phyloP scores from a whole-genome alignment of 805 yeast species.

The Myxozyma melibiosi region DNA sequence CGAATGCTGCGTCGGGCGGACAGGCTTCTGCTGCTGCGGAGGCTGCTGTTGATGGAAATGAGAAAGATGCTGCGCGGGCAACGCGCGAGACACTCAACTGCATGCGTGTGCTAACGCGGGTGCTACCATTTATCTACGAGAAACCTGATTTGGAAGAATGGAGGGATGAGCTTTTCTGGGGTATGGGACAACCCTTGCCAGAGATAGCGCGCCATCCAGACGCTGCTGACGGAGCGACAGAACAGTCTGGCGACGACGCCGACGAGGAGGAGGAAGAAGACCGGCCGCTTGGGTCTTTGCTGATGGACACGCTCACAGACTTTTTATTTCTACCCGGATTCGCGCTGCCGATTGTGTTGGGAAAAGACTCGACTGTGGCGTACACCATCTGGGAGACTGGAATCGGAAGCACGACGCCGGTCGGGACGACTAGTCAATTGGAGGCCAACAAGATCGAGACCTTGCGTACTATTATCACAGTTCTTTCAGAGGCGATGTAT shows the following conservation, averaged over 20 bases:
- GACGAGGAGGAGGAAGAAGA: conserved; percentile 10
- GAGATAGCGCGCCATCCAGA: not conserved
- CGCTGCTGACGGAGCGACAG: not conserved
- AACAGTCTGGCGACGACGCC: not conserved
- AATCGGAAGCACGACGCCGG: conserved; percentile 51
- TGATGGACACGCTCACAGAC: conserved; percentile 47
- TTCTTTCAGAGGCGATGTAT: conserved; percentile 67
- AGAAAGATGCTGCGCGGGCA: conserved; percentile 15
- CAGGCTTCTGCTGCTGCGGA: not conserved
- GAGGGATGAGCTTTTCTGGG: conserved; percentile 51
- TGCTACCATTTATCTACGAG: conserved; percentile 72
- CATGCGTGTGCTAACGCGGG: conserved; percentile 61
- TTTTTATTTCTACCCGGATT: conserved; percentile 62
- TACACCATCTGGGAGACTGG: conserved; percentile 79
- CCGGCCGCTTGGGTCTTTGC: conserved; percentile 42
- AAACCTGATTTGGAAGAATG: conserved; percentile 44
- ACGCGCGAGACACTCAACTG: conserved; percentile 56
- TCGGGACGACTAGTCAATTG: conserved; percentile 45
- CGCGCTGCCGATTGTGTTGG: conserved; percentile 46
- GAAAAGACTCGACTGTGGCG: conserved; percentile 40
- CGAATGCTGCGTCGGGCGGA: too few relatives aligned
- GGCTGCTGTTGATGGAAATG: not conserved
- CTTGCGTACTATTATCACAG: conserved; percentile 59
- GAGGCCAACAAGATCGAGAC: conserved; percentile 72
- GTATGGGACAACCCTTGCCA: conserved; percentile 29